These are phyloP conservation scores for Claviceps sp. DNA, from an alignment of 2,329 filamentous ascomycete genomes.

Conservation along the genomic window DNA sequence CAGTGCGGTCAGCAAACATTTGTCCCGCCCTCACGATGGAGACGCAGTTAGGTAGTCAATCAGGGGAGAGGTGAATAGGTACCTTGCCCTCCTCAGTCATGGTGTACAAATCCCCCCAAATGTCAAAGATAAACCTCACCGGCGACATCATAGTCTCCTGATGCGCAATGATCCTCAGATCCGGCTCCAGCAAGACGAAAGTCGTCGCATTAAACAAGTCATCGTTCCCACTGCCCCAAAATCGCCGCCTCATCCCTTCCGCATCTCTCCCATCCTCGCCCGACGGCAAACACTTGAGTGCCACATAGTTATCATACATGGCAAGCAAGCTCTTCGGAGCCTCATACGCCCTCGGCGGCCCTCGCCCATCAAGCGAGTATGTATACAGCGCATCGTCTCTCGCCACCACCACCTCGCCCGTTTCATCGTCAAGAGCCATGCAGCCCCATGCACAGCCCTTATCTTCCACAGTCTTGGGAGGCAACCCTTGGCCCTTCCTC, in stretches of 20 bases:
- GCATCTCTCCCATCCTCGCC: constrained; percentile 39
- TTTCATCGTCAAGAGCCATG: constrained; percentile 73
- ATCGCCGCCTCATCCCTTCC: constrained; percentile 53
- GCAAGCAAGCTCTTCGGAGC: constrained; percentile 73
- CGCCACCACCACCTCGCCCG: constrained; percentile 79
- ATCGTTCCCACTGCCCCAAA: constrained; percentile 57
- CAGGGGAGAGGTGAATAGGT: constrained; percentile 3
- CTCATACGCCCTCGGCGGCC: constrained; percentile 82
- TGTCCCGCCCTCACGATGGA: not conserved
- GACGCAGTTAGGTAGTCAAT: not conserved
- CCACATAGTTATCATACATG: constrained; percentile 74
- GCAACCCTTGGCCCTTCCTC: constrained; percentile 77
- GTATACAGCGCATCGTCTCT: constrained; percentile 93
- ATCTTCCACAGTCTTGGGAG: constrained; percentile 79
- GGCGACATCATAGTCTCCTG: constrained; percentile 73
- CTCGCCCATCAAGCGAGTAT: constrained; percentile 73
- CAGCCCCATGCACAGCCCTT: constrained; percentile 85
- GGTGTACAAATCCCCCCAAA: constrained; percentile 89
- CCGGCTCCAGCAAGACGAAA: constrained; percentile 84
- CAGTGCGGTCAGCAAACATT: not conserved
- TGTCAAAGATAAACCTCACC: constrained; percentile 65
- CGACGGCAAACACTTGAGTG: constrained; percentile 65
- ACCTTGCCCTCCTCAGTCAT: constrained; percentile 87
- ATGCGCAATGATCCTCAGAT: constrained; percentile 79
- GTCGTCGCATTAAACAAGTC: constrained; percentile 76